These are phyloP conservation scores for Plenodomus tracheiphilus DNA, from an alignment of 2,329 filamentous ascomycete species.

Conservation along the genomic window DNA sequence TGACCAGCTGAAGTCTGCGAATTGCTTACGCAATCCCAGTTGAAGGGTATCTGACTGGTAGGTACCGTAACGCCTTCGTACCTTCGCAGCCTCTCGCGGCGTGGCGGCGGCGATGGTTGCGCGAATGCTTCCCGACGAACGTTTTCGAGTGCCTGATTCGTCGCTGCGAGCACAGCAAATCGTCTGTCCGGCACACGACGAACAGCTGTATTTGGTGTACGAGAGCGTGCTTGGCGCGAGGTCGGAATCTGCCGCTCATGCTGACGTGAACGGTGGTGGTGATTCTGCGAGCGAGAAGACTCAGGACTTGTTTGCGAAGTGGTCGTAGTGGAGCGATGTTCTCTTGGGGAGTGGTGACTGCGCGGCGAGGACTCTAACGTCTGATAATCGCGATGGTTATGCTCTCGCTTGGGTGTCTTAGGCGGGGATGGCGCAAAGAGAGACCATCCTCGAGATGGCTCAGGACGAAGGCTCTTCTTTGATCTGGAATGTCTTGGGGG, in stretches of 20 bases:
- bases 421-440: constrained; percentile 37
- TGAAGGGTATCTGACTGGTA: constrained; percentile 37
- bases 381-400: constrained; percentile 27
- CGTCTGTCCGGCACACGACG: constrained; percentile 41
- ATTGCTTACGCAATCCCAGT: constrained; percentile 44
- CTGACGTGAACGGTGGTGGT: constrained; percentile 34
- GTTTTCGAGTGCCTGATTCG: constrained; percentile 41
- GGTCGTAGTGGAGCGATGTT: constrained; percentile 21
- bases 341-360: constrained; percentile 32
- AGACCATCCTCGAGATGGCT: constrained; percentile 33
- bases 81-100: constrained; percentile 34
- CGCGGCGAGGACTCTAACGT: constrained; percentile 33
- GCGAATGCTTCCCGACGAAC: constrained; percentile 42
- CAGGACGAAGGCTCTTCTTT: constrained; percentile 29
- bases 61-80: constrained; percentile 39
- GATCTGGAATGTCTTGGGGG: constrained; percentile 37
- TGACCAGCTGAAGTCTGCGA: constrained; percentile 35
- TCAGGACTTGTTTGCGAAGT: constrained; percentile 11
- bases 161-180: constrained; percentile 44
- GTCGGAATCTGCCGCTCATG: constrained; percentile 26
- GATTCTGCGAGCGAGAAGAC: constrained; percentile 27
- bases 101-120: constrained; percentile 38
- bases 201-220: constrained; percentile 39
- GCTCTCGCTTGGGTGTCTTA: constrained; percentile 28
- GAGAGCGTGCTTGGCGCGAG: constrained; percentile 31